Evolutionary conservation across 208 protist genomes (phyloP).

Genomic region (Leishmania guyanensis): DNA sequence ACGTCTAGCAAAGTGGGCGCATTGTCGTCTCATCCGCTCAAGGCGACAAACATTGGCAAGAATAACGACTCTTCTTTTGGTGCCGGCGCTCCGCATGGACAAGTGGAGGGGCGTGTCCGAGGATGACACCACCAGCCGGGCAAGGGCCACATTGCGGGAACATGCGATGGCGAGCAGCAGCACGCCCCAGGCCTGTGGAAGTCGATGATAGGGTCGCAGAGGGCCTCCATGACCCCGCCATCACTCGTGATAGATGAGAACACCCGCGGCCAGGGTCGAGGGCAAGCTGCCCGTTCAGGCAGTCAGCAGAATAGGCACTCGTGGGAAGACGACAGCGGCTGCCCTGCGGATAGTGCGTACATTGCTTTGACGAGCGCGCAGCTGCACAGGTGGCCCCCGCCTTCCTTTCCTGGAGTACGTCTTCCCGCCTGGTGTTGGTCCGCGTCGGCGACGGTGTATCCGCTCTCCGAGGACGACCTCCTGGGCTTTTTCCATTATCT

Average conservation of each 20-base stretch:
- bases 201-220: neutral
- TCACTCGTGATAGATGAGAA: neutral
- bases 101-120: neutral
- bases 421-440: conserved; percentile 22
- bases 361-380: neutral
- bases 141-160: neutral
- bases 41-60: neutral
- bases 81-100: too few species aligned
- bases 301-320: neutral
- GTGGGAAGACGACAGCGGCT: neutral
- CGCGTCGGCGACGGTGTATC: conserved; percentile 20
- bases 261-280: neutral
- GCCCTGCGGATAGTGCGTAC: neutral
- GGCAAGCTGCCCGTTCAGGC: neutral
- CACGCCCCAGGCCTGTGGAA: neutral
- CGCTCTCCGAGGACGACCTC: conserved; percentile 41
- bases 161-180: neutral
- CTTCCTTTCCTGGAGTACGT: conserved; percentile 1
- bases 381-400: neutral
- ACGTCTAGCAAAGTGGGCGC: neutral
- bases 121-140: neutral
- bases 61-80: neutral
- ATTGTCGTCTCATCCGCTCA: neutral
- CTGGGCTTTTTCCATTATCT: conserved; percentile 47
- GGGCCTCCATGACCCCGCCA: neutral